Base-by-base conservation (phyloP, 2,329 filamentous ascomycete species). In the Calonectria henricotiae region DNA sequence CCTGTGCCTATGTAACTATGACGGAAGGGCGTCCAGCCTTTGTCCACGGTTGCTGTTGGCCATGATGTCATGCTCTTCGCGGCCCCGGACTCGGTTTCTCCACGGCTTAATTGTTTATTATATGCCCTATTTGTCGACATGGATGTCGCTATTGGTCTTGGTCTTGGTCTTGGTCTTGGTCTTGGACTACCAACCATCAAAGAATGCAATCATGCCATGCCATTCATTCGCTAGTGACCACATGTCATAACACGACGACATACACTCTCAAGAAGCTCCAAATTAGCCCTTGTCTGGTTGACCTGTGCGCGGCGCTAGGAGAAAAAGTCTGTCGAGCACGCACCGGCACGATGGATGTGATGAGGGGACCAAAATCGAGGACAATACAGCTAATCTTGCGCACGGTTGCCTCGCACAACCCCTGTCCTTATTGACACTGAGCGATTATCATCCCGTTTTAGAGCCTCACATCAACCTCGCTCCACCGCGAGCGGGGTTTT, bases 381-480 rank as follows among this genome's bases (percentile, higher is more conserved):
- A 70, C 63, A 71, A 65, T 67, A 17, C n/a, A 30, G 32, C n/a
- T 54, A 11, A 32, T 39, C 32, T 23, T 30, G 23, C 20, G 54
- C 54, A 39, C 32, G 39, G 37, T 47, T 27, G 25, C 46, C 44
- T 37, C 27, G 4, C 44, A 8, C 44, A 47, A n/a, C 13, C 44
- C 30, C 15, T 12, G 44, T 44, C 67, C 65, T 67, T 70, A 68
- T 74, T 76, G 73, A 78, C 63, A 68, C 47, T 47, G 68, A 61
- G 47, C 44, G 27, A 66, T 65, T 67, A 66, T 65, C 49, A 68
- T 58, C 64, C 65, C 60, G 55, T 49, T 71, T 71, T 37, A 65
- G 67, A 72, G 58, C 67, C 67, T 60, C 67, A 65, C 35, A 39
- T 68, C 30, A 5, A 37, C 49, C 49, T 37, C 30, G 11, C 30